Conservation (phyloP, 257 asterid genomes). For the Penstemon davidsonii region DNA sequence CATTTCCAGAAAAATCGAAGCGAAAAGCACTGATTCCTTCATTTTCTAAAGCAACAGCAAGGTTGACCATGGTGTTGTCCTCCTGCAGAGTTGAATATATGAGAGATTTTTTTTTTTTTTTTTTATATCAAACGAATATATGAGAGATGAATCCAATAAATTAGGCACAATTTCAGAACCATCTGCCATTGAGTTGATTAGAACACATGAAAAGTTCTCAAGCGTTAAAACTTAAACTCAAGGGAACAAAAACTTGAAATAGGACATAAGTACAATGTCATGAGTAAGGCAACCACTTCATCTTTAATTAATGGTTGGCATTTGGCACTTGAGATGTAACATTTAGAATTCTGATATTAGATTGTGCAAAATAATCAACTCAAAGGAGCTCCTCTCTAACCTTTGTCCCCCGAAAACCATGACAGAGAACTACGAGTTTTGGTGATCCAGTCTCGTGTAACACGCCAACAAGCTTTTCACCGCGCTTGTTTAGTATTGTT, state of each 20-base stretch:
- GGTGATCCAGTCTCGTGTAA: slow-evolving; percentile 50
- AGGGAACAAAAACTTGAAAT: not conserved
- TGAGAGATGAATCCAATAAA: not conserved
- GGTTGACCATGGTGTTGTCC: slow-evolving; percentile 37
- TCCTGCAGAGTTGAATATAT: slow-evolving; percentile 34
- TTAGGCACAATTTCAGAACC: not conserved
- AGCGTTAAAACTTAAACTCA: not conserved
- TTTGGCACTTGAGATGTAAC: not conserved
- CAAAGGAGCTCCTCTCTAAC: slow-evolving; percentile 23
- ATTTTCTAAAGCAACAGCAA: slow-evolving; percentile 60
- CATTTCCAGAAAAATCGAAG: slow-evolving; percentile 92
- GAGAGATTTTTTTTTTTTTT: no score
- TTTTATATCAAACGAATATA: not conserved
- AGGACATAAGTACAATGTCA: not conserved
- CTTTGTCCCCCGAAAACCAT: slow-evolving; percentile 52
- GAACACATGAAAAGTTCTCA: not conserved
- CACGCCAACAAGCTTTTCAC: slow-evolving; percentile 51
- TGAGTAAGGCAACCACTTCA: not conserved
- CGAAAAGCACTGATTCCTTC: slow-evolving; percentile 77
- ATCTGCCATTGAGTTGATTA: not conserved
- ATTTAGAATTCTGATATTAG: not conserved
- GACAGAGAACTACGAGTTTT: slow-evolving; percentile 44
- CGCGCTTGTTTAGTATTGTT: slow-evolving; percentile 39
- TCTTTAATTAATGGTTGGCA: not conserved
- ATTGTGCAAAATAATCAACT: not conserved